Evolutionary conservation across 2,329 filamentous ascomycete species (phyloP).

Genomic region (Aspergillus tamarii): DNA sequence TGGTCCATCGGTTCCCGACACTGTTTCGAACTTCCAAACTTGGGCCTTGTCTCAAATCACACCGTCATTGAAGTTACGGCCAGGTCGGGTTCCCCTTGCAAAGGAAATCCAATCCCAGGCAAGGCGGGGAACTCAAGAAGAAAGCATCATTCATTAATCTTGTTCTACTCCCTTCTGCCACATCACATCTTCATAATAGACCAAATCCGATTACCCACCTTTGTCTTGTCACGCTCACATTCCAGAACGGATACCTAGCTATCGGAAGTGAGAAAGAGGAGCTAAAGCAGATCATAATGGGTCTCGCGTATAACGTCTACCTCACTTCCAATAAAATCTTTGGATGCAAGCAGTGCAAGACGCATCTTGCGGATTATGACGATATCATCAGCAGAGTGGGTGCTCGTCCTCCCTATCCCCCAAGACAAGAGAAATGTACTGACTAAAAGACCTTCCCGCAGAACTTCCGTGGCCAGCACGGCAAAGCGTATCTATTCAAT

Average conservation of each 20-base stretch:
- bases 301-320: slow-evolving; percentile 88
- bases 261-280: slow-evolving; percentile 20
- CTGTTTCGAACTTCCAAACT: neutral
- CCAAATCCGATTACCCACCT: slow-evolving; percentile 8
- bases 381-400: slow-evolving; percentile 92
- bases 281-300: slow-evolving; percentile 61
- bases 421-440: slow-evolving; percentile 12
- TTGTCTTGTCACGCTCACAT: slow-evolving; percentile 24
- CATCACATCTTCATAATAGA: neutral
- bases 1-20: neutral
- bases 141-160: slow-evolving; percentile 6
- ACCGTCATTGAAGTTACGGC: slow-evolving; percentile 2
- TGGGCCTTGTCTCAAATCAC: neutral
- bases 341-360: slow-evolving; percentile 92
- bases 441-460: slow-evolving; percentile 43
- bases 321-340: slow-evolving; percentile 85
- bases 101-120: slow-evolving; percentile 11
- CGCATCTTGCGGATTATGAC: slow-evolving; percentile 91
- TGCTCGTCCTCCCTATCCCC: slow-evolving; percentile 20
- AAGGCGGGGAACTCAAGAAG: slow-evolving; percentile 15
- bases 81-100: slow-evolving; percentile 6
- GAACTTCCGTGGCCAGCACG: slow-evolving; percentile 98
- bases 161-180: slow-evolving; percentile 7
- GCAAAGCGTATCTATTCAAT: slow-evolving; percentile 96
- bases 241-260: slow-evolving; percentile 21